A percentile compares a stretch with the other conserved stretches of the same genome.
Evolutionary conservation across 345 rosid species (phyloP).

Genomic region (Sisymbrium irio): DNA sequence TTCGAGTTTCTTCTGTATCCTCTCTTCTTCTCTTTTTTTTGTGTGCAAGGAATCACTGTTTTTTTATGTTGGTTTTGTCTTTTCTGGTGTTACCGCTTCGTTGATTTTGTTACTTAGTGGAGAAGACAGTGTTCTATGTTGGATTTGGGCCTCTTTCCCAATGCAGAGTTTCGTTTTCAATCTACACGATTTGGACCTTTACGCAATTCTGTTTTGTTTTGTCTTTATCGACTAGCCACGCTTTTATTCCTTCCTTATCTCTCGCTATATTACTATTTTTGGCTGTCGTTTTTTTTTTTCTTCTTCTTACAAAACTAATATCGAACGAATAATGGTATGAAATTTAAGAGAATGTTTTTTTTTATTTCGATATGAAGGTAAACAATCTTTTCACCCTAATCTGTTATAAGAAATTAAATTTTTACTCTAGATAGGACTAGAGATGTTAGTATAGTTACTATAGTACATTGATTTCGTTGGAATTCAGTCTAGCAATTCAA

Average conservation of each 20-base stretch:
- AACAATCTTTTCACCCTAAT: not conserved
- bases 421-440: not conserved
- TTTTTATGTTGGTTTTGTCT: not conserved
- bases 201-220: not conserved
- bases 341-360: not conserved
- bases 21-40: not conserved
- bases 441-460: no score
- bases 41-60: not conserved
- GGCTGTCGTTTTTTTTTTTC: not conserved
- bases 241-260: not conserved
- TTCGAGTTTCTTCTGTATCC: conserved; percentile 1
- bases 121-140: conserved; percentile 25
- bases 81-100: conserved; percentile 7
- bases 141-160: conserved; percentile 30
- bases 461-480: no score
- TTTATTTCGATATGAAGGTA: no score
- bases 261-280: not conserved
- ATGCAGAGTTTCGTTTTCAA: not conserved
- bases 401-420: not conserved
- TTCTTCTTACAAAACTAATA: not conserved
- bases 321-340: not conserved
- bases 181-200: not conserved
- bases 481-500: no score
- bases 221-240: not conserved
- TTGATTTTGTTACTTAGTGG: conserved; percentile 17